These are phyloP conservation scores for Coemansia sp. DNA, from an alignment of 192 early-diverging fungal species.

Conservation along the genomic window DNA sequence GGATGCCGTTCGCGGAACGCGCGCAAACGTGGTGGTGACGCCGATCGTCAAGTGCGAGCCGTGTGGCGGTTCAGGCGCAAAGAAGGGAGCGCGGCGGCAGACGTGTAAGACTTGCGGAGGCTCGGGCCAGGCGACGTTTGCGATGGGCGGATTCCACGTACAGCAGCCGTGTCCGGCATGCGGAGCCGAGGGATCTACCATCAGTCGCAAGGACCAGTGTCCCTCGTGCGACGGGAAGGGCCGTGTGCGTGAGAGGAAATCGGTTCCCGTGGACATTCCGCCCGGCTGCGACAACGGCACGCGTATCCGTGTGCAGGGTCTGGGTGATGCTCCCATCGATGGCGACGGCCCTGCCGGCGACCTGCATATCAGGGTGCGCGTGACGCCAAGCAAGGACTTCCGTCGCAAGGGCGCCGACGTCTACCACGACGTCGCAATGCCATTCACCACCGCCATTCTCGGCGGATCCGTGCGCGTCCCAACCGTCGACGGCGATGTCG, in stretches of 20 bases:
- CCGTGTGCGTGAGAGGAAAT: conserved; percentile 70
- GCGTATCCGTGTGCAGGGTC: conserved; percentile 70
- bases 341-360: conserved; percentile 79
- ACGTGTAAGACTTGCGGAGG: conserved; percentile 80
- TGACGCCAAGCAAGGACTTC: conserved; percentile 75
- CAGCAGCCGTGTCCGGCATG: conserved; percentile 80
- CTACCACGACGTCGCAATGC: conserved; percentile 71
- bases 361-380: conserved; percentile 77
- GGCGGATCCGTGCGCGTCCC: conserved; percentile 86
- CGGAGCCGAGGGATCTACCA: conserved; percentile 74
- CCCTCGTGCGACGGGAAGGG: conserved; percentile 78
- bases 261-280: conserved; percentile 77
- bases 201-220: conserved; percentile 72
- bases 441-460: conserved; percentile 83
- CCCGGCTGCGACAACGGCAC: conserved; percentile 83
- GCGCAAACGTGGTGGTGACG: conserved; percentile 66
- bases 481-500: conserved; percentile 95
- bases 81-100: conserved; percentile 69
- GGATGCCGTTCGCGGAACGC: conserved; percentile 84
- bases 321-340: conserved; percentile 80
- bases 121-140: conserved; percentile 78
- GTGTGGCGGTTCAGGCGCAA: conserved; percentile 81
- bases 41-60: conserved; percentile 71
- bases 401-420: conserved; percentile 81
- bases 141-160: conserved; percentile 90